Evolutionary conservation across 768 basidiomycete species (phyloP), one percentile per base, ranked within the genome.

Genomic region (Gymnopilus junonius): DNA sequence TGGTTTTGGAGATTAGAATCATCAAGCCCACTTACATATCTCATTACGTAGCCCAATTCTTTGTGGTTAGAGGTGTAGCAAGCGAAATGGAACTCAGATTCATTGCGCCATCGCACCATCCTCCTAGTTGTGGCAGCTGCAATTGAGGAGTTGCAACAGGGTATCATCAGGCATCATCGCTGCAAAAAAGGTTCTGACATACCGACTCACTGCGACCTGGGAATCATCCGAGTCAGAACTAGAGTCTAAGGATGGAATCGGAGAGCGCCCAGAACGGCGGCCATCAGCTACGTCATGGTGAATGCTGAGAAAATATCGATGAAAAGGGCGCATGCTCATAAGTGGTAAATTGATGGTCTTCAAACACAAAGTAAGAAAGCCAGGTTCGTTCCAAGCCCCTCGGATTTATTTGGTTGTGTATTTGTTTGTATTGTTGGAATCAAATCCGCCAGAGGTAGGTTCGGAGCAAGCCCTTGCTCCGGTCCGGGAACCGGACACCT

Each of bases 231-330:
- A 37, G 21, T 11, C 50, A 29, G 39, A 32, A 40, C 23, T 25
- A 45, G 23, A 58, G 20, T 21, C 23, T n/a, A 40, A 29, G 17
- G 35, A 8, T 51, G 15, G 48, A 48, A 37, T 34, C 46, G 58
- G 12, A 39, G 34, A 23, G 34, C 27, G 45, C 46, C 51, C 48
- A 15, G 58, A 59, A 48, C 58, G 58, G 46, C 48, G 48, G 58
- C 48, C 35, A 35, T 59, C 58, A 48, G 58, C 35, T n/a, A 43
- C 27, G 6, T 42, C 8, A 43, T 27, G 39, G 20, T 29, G 25
- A 51, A 17, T n/a, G 48, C 48, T 51, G 48, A n/a, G 48, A 51
- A 51, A 15, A 32, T 51, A n/a, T 51, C 29, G 48, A 51, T 20
- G 48, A 8, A 51, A 31, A 51, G 12, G 48, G 48, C 27, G 48